Evolutionary conservation across 805 yeast genomes (phyloP).

Genomic region (Dipodascus albidus): DNA sequence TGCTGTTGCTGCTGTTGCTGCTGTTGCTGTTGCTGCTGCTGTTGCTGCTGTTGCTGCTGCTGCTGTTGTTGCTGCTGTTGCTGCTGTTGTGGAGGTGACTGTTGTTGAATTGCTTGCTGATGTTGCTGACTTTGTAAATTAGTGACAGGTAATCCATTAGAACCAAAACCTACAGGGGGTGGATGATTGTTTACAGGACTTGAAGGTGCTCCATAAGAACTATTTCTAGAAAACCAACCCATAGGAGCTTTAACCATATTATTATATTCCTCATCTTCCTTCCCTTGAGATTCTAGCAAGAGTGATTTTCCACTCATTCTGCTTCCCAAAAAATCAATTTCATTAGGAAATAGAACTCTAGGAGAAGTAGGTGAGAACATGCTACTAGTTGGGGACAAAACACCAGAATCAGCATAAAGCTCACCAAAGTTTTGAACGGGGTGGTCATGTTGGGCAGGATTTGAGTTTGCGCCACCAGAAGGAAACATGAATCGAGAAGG

Average conservation of each 20-base stretch:
- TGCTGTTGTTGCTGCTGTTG: neutral
- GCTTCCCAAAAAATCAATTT: neutral
- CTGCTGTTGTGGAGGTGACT: constrained; percentile 6
- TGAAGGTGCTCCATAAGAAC: constrained; percentile 1
- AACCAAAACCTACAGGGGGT: constrained; percentile 1
- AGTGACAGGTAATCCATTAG: neutral
- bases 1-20: constrained; percentile 3
- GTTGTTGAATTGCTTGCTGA: constrained; percentile 2
- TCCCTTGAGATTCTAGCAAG: neutral
- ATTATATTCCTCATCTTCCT: constrained; percentile 9
- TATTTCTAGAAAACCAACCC: constrained; percentile 6
- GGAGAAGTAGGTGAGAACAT: constrained; percentile 19
- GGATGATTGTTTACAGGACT: neutral
- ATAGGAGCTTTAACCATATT: constrained; percentile 9
- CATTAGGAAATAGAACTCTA: constrained; percentile 13
- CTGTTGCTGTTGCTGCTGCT: constrained; percentile 3
- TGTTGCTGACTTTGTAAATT: neutral
- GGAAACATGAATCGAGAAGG: constrained; percentile 1
- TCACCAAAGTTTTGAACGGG: constrained; percentile 10
- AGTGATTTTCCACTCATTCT: constrained; percentile 1
- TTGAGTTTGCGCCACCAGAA: constrained; percentile 1
- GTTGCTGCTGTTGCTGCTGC: neutral
- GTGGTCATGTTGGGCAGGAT: constrained; percentile 7
- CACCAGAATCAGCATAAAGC: constrained; percentile 4
- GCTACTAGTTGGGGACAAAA: constrained; percentile 2